These are phyloP conservation scores for Ceratocystis alfenasii DNA, from an alignment of 2,329 filamentous ascomycete genomes.

Conservation along the genomic window DNA sequence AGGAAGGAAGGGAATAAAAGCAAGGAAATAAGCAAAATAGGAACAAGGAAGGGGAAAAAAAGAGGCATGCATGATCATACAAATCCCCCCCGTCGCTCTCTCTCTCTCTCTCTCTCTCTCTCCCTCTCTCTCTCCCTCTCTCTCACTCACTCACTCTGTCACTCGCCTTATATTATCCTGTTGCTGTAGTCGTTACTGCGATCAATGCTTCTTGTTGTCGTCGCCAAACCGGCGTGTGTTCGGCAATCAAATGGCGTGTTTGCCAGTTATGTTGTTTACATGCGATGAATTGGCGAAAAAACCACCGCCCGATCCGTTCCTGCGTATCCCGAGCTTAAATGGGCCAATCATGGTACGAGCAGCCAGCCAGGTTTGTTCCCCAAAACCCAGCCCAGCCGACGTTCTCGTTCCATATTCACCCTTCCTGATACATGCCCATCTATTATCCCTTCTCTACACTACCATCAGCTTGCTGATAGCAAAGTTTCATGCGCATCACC, in stretches of 20 bases:
- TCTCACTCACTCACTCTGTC: background rate
- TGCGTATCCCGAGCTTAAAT: slow-evolving; percentile 7
- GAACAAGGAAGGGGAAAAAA: background rate
- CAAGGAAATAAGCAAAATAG: slow-evolving; percentile 10
- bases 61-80: slow-evolving; percentile 1
- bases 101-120: background rate
- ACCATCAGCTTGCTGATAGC: background rate
- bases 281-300: slow-evolving; percentile 1
- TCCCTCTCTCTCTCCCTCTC: background rate
- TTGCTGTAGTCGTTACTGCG: background rate
- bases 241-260: slow-evolving; percentile 9
- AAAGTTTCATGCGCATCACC: background rate
- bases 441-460: background rate
- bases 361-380: background rate
- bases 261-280: background rate
- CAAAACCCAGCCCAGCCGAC: slow-evolving; percentile 4
- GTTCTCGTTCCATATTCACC: background rate
- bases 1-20: slow-evolving; percentile 1
- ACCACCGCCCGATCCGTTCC: slow-evolving; percentile 6
- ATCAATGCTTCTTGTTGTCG: background rate
- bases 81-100: background rate
- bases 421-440: background rate
- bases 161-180: background rate
- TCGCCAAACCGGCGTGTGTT: background rate
- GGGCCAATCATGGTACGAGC: slow-evolving; percentile 8